Base-by-base conservation (phyloP, 2,329 filamentous ascomycete genomes). In the Acephala macrosclerotiorum region DNA sequence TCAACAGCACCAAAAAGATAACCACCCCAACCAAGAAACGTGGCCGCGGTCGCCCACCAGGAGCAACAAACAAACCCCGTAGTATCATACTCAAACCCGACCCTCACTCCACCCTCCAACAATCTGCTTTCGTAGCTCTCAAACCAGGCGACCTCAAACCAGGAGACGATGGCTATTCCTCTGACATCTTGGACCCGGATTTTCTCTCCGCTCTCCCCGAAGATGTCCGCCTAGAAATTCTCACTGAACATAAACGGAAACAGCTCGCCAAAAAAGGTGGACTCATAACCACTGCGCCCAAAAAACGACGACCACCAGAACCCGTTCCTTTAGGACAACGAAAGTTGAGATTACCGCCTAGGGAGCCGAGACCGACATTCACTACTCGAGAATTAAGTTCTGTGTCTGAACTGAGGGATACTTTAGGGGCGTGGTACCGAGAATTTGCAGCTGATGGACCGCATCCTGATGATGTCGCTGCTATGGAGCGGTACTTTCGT, bases 201-300 rank as follows among this genome's bases (percentile, higher is more conserved):
- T 94, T 97, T 73, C 87, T 98, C 2, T 88, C 90, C 0, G 93
- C 94, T 18, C 82, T 98, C 0, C 95, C 95, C 0, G 89, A 91
- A 70, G 92, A 97, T 56, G 86, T 97, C 56, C 88, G 92, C 14
- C 82, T 80, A 18, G 94, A 98, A 78, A 84, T 98, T 7, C 78
- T 97, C 1, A 89, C 87, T 22, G 92, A 97, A 72, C 89, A 94
- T 74, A 85, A 84, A 38, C 85, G 85, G 22, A 78, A 80, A 22
- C 87, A 84, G n/a, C 81, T 90, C 22, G 87, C 87, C 12, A 85
- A 87, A 42, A 83, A 80, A 20, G 80, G 84, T 1, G 83, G 82
- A 0, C 77, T 88, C n/a, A 80, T 85, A 20, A 77, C 76, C 2
- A 65, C 75, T 5, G 61, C 58, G 2, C 58, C 67, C 11, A 69